Conservation (phyloP, 306 rosid species). For the Quercus suber region DNA sequence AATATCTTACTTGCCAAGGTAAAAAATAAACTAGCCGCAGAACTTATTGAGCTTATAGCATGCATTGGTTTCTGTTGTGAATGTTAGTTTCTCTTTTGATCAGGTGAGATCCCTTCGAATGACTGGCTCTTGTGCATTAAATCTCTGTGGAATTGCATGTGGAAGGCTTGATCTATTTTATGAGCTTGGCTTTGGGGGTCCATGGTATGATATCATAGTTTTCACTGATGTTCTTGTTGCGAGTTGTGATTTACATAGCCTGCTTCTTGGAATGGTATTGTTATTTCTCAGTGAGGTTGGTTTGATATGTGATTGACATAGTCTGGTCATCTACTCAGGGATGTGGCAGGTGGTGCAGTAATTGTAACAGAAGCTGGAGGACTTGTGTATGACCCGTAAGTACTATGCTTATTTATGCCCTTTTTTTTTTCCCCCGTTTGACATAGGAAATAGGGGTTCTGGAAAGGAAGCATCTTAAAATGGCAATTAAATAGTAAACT, state of each 20-base stretch:
- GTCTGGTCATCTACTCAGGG: conserved; percentile 50
- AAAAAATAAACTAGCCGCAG: conserved; percentile 20
- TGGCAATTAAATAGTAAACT: conserved; percentile 21
- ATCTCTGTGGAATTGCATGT: conserved; percentile 95
- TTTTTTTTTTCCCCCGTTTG: conserved; percentile 8
- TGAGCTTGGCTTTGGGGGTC: conserved; percentile 81
- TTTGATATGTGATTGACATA: not conserved
- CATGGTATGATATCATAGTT: conserved; percentile 63
- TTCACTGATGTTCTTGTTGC: not conserved
- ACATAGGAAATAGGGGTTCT: conserved; percentile 20
- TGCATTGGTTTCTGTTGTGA: conserved; percentile 14
- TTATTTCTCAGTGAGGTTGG: not conserved
- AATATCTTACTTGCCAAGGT: conserved; percentile 89
- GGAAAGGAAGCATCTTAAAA: conserved; percentile 10
- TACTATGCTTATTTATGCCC: conserved; percentile 27
- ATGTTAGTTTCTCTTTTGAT: conserved; percentile 14
- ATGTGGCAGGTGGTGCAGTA: conserved; percentile 97
- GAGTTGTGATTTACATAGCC: conserved; percentile 21
- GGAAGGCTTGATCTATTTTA: conserved; percentile 87
- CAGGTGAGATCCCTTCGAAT: conserved; percentile 95
- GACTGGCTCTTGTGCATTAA: conserved; percentile 91
- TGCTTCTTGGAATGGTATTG: not conserved
- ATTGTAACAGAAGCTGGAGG: conserved; percentile 98
- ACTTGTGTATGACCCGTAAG: conserved; percentile 91
- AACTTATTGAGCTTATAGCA: conserved; percentile 12